Percentiles rank a stretch among this genome's conserved stretches.
phyloP scores from a whole-genome alignment of 2,329 filamentous ascomycete species.

The Pseudocercospora vitis region DNA sequence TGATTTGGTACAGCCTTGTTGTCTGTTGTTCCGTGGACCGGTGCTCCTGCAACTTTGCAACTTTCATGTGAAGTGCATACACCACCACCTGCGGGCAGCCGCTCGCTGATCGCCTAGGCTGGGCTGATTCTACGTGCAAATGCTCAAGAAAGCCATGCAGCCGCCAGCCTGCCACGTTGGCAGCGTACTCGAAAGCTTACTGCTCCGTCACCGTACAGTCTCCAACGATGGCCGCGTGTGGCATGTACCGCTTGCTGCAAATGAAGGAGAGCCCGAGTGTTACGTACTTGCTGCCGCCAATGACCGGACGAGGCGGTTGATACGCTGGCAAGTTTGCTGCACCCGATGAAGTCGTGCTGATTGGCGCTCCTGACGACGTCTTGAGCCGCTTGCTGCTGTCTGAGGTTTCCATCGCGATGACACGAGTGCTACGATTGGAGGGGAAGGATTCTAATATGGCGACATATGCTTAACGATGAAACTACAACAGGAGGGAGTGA shows the following conservation, averaged over 20 bases:
- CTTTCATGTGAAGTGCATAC: background rate
- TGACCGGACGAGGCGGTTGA: slow-evolving; percentile 27
- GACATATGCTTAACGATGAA: no score
- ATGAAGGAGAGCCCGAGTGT: slow-evolving; percentile 10
- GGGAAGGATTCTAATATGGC: background rate
- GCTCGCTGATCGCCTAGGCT: background rate
- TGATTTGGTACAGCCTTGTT: background rate
- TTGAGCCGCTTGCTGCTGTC: slow-evolving; percentile 36
- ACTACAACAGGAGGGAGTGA: background rate
- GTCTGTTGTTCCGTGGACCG: background rate
- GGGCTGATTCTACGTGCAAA: background rate
- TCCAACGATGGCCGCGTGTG: background rate
- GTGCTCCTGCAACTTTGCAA: background rate
- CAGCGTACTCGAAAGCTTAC: background rate
- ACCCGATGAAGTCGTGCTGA: slow-evolving; percentile 24
- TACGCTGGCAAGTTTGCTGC: slow-evolving; percentile 32
- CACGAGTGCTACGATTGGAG: background rate
- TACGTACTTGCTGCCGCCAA: slow-evolving; percentile 23
- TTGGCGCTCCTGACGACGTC: slow-evolving; percentile 29
- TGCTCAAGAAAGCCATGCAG: background rate
- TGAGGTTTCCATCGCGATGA: slow-evolving; percentile 21
- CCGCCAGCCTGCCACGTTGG: background rate
- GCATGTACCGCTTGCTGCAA: slow-evolving; percentile 5
- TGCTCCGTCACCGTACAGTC: background rate
- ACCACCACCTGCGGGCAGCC: background rate